phyloP scores from a whole-genome alignment of 2,329 filamentous ascomycete species.

The Scedosporium boydii region DNA sequence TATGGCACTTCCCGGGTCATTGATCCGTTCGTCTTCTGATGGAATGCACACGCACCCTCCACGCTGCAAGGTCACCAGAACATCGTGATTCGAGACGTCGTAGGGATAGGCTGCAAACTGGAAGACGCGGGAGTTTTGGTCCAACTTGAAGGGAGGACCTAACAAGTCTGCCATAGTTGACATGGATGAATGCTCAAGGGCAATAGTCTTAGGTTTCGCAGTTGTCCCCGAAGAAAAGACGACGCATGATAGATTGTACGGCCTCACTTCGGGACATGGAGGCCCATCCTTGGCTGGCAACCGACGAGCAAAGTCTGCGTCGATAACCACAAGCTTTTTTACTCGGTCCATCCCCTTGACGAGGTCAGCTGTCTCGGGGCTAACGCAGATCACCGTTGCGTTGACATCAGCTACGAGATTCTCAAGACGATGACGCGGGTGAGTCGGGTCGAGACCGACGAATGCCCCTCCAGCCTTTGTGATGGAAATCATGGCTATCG shows the following conservation, averaged over 20 bases:
- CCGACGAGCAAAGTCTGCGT: too few species aligned
- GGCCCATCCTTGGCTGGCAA: too few species aligned
- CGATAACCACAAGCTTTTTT: neutral
- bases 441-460: constrained; percentile 12
- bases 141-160: neutral
- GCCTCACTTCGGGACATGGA: too few species aligned
- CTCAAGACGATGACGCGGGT: constrained; percentile 4
- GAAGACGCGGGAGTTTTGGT: neutral
- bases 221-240: too few species aligned
- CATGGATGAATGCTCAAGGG: too few species aligned
- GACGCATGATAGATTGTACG: too few species aligned
- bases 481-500: constrained; percentile 8
- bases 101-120: constrained; percentile 12
- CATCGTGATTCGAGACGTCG: constrained; percentile 7
- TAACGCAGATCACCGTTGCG: constrained; percentile 8
- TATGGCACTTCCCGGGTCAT: constrained; percentile 1
- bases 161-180: neutral
- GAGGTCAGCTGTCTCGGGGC: constrained; percentile 13
- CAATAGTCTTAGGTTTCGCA: too few species aligned
- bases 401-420: neutral
- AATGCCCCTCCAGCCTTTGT: constrained; percentile 10
- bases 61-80: constrained; percentile 7
- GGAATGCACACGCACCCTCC: constrained; percentile 8
- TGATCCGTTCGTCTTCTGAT: constrained; percentile 4
- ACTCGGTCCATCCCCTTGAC: constrained; percentile 9